Base-by-base conservation (phyloP, 331 rosid genomes). In the Malus hybrid region DNA sequence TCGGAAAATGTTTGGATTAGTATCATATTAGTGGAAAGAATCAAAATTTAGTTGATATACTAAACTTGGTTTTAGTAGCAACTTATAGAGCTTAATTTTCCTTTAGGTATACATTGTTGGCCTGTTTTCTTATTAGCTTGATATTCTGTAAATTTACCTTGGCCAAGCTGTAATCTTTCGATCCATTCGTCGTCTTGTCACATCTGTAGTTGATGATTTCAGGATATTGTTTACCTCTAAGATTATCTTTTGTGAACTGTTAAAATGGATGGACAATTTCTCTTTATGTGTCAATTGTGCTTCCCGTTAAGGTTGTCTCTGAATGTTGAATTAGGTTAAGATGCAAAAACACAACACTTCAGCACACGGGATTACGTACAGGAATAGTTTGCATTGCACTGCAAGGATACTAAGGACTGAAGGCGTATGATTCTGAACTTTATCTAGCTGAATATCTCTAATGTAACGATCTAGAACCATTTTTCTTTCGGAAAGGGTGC, bases 321-420 rank as follows among this genome's bases (percentile, higher is more conserved):
- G 28, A 3, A 18, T 24, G 5, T 46, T 61, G 55, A 13, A 16
- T 54, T 71, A 93, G 98, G 98, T 91, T 85, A 91, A 83, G 89
- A 84, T 93, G 86, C 97, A 93, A 83, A 93, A 85, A 67, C 94
- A 91, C 86, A 93, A 91, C 71, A 80, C 93, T 3, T 91, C 86
- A 72, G 85, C 87, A 16, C 93, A 82, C 70, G 85, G 85, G 79
- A 66, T 91, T 78, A 88, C 80, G 36, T 93, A 93, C 84, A 80
- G 86, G 82, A 83, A 75, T 67, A 87, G 93, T 80, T 80, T 86
- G 83, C 96, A 91, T 83, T 94, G 97, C 81, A 86, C 95, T 79
- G 80, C 89, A 66, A 91, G 95, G 90, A 90, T 90, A 83, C 83
- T 91, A 79, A 81, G 83, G 90, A 92, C 93, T 15, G 99, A 94